A percentile compares a stretch with the other conserved stretches of the same genome.
These are phyloP conservation scores for Chlorencoelia australis DNA, from an alignment of 2,329 filamentous ascomycete genomes.

Conservation along the genomic window DNA sequence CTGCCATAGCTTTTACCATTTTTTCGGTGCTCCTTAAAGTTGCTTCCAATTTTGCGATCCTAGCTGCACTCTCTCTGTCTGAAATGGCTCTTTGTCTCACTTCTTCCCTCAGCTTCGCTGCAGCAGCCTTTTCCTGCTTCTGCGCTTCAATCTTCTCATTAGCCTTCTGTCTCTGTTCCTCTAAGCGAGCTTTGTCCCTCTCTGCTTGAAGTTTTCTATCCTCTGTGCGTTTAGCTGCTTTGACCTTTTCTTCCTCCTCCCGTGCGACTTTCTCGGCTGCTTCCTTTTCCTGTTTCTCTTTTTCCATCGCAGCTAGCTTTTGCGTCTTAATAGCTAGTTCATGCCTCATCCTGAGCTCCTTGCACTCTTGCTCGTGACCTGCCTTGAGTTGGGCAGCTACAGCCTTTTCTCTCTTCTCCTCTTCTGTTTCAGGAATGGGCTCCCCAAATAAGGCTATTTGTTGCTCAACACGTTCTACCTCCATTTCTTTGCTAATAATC, in stretches of 20 bases:
- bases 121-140: conserved; percentile 5
- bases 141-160: conserved; percentile 5
- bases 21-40: no score
- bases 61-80: conserved; percentile 3
- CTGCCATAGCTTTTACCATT: no score
- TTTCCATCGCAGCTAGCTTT: conserved; percentile 1
- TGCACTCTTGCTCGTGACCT: neutral
- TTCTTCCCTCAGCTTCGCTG: conserved; percentile 3
- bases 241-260: conserved; percentile 4
- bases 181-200: neutral
- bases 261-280: conserved; percentile 5
- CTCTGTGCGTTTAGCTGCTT: conserved; percentile 6
- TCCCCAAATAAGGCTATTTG: conserved; percentile 17
- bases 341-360: no score
- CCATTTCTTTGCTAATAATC: conserved; percentile 12
- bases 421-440: conserved; percentile 9
- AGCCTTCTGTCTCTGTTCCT: conserved; percentile 6
- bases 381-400: neutral
- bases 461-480: conserved; percentile 4
- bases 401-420: conserved; percentile 3
- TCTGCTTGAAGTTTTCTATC: conserved; percentile 5
- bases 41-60: no score
- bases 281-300: conserved; percentile 5
- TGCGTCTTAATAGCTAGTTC: no score
- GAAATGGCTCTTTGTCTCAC: conserved; percentile 1